Percentiles rank a stretch among this genome's conserved stretches.
These are phyloP conservation scores for Hypoxylon lienhwacheense DNA, from an alignment of 495 filamentous ascomycete species.

Conservation along the genomic window DNA sequence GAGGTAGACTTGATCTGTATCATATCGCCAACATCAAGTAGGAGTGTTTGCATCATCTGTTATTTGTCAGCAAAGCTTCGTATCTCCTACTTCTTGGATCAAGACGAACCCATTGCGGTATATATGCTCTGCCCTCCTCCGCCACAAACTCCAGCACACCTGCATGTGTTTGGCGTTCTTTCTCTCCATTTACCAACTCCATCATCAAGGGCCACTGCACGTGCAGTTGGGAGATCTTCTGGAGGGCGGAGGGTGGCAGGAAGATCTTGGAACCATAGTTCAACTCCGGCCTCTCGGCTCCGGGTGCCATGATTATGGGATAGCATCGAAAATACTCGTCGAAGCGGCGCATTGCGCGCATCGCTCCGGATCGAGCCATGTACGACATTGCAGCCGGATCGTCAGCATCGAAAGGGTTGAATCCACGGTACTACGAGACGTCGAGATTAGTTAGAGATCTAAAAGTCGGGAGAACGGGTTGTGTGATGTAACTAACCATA, in stretches of 20 bases:
- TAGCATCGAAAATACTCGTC: slow-evolving; percentile 98
- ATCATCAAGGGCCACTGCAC: slow-evolving; percentile 98
- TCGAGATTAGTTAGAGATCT: slow-evolving; percentile 21
- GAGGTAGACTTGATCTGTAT: slow-evolving; percentile 93
- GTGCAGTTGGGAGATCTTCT: slow-evolving; percentile 94
- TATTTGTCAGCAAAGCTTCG: slow-evolving; percentile 22
- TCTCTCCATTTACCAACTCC: slow-evolving; percentile 85
- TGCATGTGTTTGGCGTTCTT: slow-evolving; percentile 78
- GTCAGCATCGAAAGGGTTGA: slow-evolving; percentile 57
- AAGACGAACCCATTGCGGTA: slow-evolving; percentile 84
- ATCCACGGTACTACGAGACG: slow-evolving; percentile 39
- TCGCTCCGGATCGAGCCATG: slow-evolving; percentile 44
- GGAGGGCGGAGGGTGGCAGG: slow-evolving; percentile 88
- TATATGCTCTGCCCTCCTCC: slow-evolving; percentile 93
- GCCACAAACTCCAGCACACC: slow-evolving; percentile 97
- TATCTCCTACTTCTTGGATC: background rate
- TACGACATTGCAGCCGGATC: slow-evolving; percentile 57
- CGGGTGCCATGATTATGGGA: slow-evolving; percentile 90
- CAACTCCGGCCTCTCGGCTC: slow-evolving; percentile 82
- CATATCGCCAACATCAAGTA: slow-evolving; percentile 87
- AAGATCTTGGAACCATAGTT: slow-evolving; percentile 98
- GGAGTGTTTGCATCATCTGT: slow-evolving; percentile 91
- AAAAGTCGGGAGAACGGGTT: slow-evolving; percentile 6
- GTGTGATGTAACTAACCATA: slow-evolving; percentile 27
- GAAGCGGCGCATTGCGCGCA: slow-evolving; percentile 63